A percentile compares a stretch with the other conserved stretches of the same genome.
Conservation (phyloP, 163 green algal species). For the Smithsoniella earleae region DNA sequence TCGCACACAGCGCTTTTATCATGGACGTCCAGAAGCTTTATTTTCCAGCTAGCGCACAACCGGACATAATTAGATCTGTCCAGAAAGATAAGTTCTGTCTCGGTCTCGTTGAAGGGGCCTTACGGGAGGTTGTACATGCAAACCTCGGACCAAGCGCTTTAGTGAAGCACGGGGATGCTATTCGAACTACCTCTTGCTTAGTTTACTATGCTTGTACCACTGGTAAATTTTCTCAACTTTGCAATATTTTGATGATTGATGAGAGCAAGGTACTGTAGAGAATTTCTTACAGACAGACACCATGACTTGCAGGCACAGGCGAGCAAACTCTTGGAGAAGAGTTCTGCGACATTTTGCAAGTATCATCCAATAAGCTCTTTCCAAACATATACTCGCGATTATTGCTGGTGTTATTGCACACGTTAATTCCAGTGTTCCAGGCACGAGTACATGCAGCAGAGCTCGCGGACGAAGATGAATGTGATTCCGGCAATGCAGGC, state of each 20-base stretch:
- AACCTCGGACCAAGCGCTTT: not conserved
- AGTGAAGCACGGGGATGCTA: not conserved
- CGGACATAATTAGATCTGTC: not conserved
- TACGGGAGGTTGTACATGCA: not conserved
- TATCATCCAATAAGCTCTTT: not conserved
- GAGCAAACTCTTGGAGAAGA: constrained; percentile 15
- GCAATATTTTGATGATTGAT: not conserved
- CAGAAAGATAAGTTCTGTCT: constrained; percentile 19
- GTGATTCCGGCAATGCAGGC: too few relatives aligned
- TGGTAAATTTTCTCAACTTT: not conserved
- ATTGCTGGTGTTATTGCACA: constrained; percentile 7
- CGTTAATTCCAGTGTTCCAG: not conserved
- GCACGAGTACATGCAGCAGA: not conserved
- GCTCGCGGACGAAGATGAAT: not conserved
- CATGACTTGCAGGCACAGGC: constrained; percentile 2
- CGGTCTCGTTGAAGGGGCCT: not conserved
- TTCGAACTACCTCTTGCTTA: not conserved
- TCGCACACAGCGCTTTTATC: too few relatives aligned
- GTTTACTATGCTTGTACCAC: constrained; percentile 1
- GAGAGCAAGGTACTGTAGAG: not conserved
- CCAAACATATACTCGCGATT: not conserved
- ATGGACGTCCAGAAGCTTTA: too few relatives aligned
- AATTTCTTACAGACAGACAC: not conserved
- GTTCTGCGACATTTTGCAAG: constrained; percentile 29
- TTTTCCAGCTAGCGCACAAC: not conserved